Evolutionary conservation across 2,329 filamentous ascomycete genomes (phyloP), one percentile per base, ranked within the genome.

Genomic region (Pseudogymnoascus sp.): DNA sequence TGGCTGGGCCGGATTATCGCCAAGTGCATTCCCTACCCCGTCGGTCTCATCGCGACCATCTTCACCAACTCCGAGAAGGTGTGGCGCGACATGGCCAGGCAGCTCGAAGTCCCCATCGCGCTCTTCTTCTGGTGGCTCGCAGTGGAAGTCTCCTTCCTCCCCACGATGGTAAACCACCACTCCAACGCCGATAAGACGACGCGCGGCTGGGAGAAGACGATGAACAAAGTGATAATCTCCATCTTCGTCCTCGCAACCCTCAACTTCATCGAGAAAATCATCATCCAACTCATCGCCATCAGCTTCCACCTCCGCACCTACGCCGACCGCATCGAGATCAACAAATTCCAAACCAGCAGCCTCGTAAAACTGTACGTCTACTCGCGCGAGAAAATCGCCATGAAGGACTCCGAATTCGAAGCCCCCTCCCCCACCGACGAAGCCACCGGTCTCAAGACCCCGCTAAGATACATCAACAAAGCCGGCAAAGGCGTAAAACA

Each of bases 281-380:
- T 96, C 69, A 96, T 97, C 63, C 93, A 97, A 73, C 88, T 96
- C 77, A 96, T 98, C 69, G 93, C 93, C 34, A 93, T 93, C 65
- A 92, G 89, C 67, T 98, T 98, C 76, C 93, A 98, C 74, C 81
- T 90, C 65, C 85, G 93, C 51, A 97, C 93, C 0, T 98, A 98
- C 72, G 87, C 90, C 23, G 91, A 93, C 70, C 83, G 93, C 14
- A 97, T 97, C 70, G 91, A 95, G 67, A 83, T 93, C 75, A 96
- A 96, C 80, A 96, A 96, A 74, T 92, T 93, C 68, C 90, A 96
- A 72, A 92, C 96, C 65, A 85, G 82, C 10, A 85, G 82, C 69
- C 74, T 89, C 69, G 81, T 82, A 6, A 89, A 89, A 73, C 75
- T 90, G 6, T 88, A 88, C 73, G 79, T 79, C 10, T 88, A 72